Evolutionary conservation across 2,329 filamentous ascomycete species (phyloP), one percentile per base, ranked within the genome.

Genomic region (Monosporascus sp.): DNA sequence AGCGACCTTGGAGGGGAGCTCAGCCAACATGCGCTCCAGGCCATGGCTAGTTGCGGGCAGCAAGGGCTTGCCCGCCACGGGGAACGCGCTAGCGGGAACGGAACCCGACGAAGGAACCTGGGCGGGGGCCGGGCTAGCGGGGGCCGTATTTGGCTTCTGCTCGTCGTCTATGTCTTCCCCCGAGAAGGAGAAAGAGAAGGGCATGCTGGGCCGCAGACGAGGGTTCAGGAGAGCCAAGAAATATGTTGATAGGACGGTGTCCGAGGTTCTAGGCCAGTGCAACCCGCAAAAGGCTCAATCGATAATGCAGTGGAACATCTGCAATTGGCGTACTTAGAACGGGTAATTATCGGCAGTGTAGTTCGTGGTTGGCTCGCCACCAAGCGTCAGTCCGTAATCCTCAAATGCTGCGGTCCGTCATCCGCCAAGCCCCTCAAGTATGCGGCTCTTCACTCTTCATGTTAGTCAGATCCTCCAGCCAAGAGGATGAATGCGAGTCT

Each of bases 1-100:
- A 18, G 86, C 84, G 51, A 94, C 79, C 68, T 89, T 89, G 51
- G 86, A 88, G 1, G 89, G 89, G 46, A 93, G 75, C 52, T 70
- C 70, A 3, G 74, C 68, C n/a, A 86, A 69, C 66, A 86, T 75
- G 3, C 71, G 63, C 18, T 69, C 62, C 34, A 85, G 62, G 51
- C 72, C 68, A 66, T 86, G 83, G 48, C 66, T 67, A n/a, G 70
- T 71, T 8, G 83, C 74, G 9, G 77, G 75, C 4, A 86, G 75
- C 50, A 83, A 75, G 51, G 82, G 77, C 58, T 84, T 83, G 54
- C 83, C 83, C 47, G 78, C 71, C 24, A 86, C 78, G 5, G 83
- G 83, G 60, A 86, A 86, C 17, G 83, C 83, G 57, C 74, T 72
- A 50, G 70, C 66, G 27, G 65, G 45, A 20, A 62, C 65, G 57